Conservation (phyloP, 2,329 filamentous ascomycete species). For the Fusarium mangiferae region DNA sequence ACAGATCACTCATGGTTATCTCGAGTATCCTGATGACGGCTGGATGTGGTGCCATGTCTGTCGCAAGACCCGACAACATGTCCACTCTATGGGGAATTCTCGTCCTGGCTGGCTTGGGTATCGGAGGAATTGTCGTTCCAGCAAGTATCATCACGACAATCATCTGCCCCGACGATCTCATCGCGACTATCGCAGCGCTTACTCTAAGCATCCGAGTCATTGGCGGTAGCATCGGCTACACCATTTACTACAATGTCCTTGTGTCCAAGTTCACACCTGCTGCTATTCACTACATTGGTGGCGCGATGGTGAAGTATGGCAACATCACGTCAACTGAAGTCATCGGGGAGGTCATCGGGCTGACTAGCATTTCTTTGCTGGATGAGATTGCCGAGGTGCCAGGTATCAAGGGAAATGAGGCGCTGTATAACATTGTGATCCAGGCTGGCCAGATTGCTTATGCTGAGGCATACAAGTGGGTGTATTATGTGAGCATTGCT, state of each 20-base stretch:
- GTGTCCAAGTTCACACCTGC: neutral
- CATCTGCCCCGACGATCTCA: neutral
- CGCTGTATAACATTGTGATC: neutral
- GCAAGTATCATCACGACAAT: neutral
- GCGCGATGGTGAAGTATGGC: neutral
- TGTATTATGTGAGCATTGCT: neutral
- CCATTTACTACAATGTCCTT: neutral
- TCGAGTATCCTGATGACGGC: neutral
- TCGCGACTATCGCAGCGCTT: neutral
- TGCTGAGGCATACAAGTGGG: conserved; percentile 2
- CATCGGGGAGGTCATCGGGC: neutral
- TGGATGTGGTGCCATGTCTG: neutral
- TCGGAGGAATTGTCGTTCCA: neutral
- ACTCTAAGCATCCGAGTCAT: neutral
- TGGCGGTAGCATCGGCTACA: neutral
- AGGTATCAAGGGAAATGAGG: neutral
- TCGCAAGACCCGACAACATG: neutral
- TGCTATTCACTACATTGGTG: neutral
- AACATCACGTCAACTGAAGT: neutral
- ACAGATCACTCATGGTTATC: neutral
- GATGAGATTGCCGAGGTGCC: neutral
- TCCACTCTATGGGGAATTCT: neutral
- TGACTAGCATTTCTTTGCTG: neutral
- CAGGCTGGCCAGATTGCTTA: neutral
- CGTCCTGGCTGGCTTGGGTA: neutral